Conservation (phyloP, 179 eudicot genomes). For the Beta corolliflora region DNA sequence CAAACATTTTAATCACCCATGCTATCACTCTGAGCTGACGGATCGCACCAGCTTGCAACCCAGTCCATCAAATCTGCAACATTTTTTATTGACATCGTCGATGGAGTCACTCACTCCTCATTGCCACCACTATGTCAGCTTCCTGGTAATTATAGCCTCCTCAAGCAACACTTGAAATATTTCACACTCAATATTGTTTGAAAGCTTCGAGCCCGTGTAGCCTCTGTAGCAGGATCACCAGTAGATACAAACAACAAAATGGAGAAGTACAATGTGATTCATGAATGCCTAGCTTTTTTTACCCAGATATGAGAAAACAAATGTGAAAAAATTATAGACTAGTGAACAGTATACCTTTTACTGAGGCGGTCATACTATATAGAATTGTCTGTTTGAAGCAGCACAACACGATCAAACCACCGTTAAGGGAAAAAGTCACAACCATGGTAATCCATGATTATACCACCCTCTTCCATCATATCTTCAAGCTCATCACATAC, state of each 20-base stretch:
- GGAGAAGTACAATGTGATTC: no score
- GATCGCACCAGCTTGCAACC: constrained; percentile 53
- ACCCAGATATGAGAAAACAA: neutral
- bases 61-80: constrained; percentile 54
- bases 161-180: constrained; percentile 78
- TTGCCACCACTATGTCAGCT: constrained; percentile 51
- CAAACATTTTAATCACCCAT: constrained; percentile 18
- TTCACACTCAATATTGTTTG: constrained; percentile 82
- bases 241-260: neutral
- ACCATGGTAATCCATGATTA: constrained; percentile 84
- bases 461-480: constrained; percentile 76
- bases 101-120: constrained; percentile 55
- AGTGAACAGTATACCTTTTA: constrained; percentile 47
- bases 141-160: constrained; percentile 75
- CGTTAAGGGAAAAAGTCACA: constrained; percentile 94
- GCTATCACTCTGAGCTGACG: constrained; percentile 21
- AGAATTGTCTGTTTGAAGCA: constrained; percentile 79
- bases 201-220: constrained; percentile 67
- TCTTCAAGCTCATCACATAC: constrained; percentile 93
- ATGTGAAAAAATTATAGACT: neutral
- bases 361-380: constrained; percentile 73
- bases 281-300: neutral
- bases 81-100: constrained; percentile 59
- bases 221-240: constrained; percentile 44
- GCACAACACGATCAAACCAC: constrained; percentile 82